These are phyloP conservation scores for bread wheat (Triticum aestivum) DNA, from an alignment of 176 grass and related monocot species.

Conservation along the genomic window DNA sequence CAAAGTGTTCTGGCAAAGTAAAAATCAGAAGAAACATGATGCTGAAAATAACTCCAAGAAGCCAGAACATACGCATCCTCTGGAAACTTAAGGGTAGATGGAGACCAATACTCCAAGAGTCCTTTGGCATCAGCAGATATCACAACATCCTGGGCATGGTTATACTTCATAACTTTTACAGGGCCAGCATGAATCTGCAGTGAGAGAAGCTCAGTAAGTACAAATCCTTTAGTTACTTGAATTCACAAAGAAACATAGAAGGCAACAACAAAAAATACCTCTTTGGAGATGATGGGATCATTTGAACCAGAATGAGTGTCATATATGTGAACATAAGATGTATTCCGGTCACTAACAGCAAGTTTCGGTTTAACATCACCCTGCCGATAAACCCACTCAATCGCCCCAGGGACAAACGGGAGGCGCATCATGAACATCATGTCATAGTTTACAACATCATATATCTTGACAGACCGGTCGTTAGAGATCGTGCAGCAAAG, in stretches of 20 bases:
- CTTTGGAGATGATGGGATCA: conserved; percentile 87
- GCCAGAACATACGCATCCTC: conserved; percentile 63
- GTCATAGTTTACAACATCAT: conserved; percentile 98
- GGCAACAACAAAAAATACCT: conserved; percentile 44
- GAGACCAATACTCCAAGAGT: conserved; percentile 90
- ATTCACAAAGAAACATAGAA: conserved; percentile 13
- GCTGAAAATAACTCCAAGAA: conserved; percentile 4
- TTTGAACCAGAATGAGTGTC: conserved; percentile 84
- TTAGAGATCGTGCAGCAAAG: conserved; percentile 90
- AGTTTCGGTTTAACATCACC: conserved; percentile 92
- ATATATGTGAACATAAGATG: conserved; percentile 77
- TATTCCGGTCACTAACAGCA: conserved; percentile 74
- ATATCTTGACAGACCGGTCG: conserved; percentile 82
- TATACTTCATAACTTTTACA: conserved; percentile 93
- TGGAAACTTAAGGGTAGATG: conserved; percentile 74
- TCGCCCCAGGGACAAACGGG: conserved; percentile 70
- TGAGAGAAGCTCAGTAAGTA: conserved; percentile 13
- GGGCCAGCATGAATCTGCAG: conserved; percentile 83
- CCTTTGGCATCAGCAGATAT: conserved; percentile 85
- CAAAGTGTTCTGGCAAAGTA: background rate
- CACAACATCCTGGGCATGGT: conserved; percentile 57
- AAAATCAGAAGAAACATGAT: conserved; percentile 6
- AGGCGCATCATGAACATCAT: conserved; percentile 99
- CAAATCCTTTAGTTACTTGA: conserved; percentile 20
- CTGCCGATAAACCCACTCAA: conserved; percentile 90